phyloP scores from a whole-genome alignment of 2,329 filamentous ascomycete genomes.

The Metarhizium anisopliae region DNA sequence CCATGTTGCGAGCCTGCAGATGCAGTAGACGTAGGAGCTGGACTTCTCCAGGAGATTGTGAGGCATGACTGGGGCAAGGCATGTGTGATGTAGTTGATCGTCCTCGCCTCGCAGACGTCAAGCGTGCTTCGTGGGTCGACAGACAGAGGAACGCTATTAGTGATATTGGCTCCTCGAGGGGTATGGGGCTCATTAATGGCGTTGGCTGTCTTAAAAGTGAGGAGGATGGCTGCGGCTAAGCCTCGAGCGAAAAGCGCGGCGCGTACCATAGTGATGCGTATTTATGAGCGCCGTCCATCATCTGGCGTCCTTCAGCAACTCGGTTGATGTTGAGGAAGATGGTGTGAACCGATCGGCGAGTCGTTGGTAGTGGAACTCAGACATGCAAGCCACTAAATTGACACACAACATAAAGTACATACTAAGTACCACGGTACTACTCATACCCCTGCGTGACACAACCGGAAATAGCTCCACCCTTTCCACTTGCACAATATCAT shows the following conservation, averaged over 20 bases:
- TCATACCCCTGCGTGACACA: neutral
- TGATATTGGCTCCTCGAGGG: neutral
- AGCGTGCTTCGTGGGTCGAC: neutral
- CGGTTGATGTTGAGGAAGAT: neutral
- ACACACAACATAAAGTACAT: too few species aligned
- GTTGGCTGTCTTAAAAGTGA: neutral
- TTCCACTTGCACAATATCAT: too few species aligned
- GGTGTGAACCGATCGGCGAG: neutral
- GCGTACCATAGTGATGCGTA: conserved; percentile 6
- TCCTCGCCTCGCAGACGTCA: conserved; percentile 44
- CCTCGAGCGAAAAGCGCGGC: neutral
- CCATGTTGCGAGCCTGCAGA: neutral
- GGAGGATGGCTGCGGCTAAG: conserved; percentile 1
- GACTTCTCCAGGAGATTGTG: conserved; percentile 47
- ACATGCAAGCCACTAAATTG: too few species aligned
- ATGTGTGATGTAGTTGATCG: conserved; percentile 76
- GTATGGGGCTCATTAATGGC: neutral
- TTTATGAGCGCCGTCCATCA: conserved; percentile 3
- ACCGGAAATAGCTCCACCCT: neutral
- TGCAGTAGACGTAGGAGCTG: conserved; percentile 11
- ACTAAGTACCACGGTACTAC: too few species aligned
- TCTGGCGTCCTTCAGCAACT: neutral
- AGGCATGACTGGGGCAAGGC: conserved; percentile 68
- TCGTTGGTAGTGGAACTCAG: neutral
- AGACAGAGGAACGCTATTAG: neutral